Evolutionary conservation across 768 basidiomycete genomes (phyloP).

Genomic region (Phylloporus arenicola): DNA sequence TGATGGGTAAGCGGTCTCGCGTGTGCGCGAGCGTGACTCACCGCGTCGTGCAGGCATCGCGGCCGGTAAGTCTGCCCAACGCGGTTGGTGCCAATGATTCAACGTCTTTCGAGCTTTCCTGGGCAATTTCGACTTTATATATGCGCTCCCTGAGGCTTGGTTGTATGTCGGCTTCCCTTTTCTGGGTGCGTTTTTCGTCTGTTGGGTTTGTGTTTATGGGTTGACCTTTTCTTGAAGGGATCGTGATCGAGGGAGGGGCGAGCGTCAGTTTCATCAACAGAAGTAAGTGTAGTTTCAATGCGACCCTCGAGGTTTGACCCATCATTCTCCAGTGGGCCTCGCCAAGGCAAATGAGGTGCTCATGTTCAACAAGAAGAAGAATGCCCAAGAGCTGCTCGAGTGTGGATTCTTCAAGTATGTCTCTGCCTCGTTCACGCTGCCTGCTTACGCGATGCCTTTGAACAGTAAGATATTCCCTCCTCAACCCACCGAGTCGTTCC

Average conservation of each 20-base stretch:
- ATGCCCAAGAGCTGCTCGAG: conserved; percentile 49
- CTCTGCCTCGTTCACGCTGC: not conserved
- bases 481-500: conserved; percentile 49
- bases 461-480: conserved; percentile 55
- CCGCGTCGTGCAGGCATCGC: conserved; percentile 46
- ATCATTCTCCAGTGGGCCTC: conserved; percentile 50
- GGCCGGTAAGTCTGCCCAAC: conserved; percentile 39
- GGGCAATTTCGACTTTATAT: conserved; percentile 75
- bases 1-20: no score
- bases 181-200: conserved; percentile 35
- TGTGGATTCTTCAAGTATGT: conserved; percentile 64
- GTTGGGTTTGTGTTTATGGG: not conserved
- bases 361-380: conserved; percentile 63
- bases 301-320: not conserved
- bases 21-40: conserved; percentile 2
- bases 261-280: conserved; percentile 64
- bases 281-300: conserved; percentile 37
- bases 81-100: not conserved
- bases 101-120: conserved; percentile 44
- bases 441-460: not conserved
- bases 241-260: conserved; percentile 63
- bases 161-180: conserved; percentile 65
- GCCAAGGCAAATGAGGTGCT: conserved; percentile 68
- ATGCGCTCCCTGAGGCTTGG: conserved; percentile 56
- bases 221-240: conserved; percentile 40